Evolutionary conservation across 345 rosid genomes (phyloP).

Genomic region (Lepidium sativum): DNA sequence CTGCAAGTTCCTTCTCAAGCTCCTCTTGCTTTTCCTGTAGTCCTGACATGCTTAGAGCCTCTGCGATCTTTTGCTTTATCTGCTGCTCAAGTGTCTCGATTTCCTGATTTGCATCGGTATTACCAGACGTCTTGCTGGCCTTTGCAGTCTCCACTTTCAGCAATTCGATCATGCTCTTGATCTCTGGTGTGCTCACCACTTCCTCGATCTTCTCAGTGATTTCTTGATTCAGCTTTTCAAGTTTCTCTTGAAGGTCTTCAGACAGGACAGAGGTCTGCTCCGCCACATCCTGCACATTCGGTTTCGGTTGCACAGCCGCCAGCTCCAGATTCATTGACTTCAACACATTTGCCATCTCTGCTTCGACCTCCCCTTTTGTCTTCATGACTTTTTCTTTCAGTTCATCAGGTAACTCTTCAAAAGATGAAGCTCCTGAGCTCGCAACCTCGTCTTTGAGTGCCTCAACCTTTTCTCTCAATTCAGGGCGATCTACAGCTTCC

Average conservation of each 20-base stretch:
- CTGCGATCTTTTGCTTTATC: conserved; percentile 50
- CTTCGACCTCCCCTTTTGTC: conserved; percentile 42
- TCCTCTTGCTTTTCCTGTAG: conserved; percentile 48
- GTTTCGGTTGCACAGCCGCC: conserved; percentile 34
- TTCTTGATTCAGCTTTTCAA: conserved; percentile 45
- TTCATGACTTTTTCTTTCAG: conserved; percentile 44
- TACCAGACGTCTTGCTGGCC: conserved; percentile 45
- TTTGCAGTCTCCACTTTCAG: conserved; percentile 56
- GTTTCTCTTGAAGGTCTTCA: conserved; percentile 32
- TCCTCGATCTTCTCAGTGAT: conserved; percentile 49
- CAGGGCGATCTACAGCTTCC: conserved; percentile 47
- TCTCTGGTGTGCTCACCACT: conserved; percentile 39
- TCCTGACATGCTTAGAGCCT: conserved; percentile 45
- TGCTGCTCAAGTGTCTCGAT: conserved; percentile 53
- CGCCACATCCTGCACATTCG: conserved; percentile 25
- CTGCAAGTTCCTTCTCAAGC: conserved; percentile 39
- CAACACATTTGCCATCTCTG: conserved; percentile 42
- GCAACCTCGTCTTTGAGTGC: conserved; percentile 46
- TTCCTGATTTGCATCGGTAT: conserved; percentile 29
- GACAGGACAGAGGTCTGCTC: conserved; percentile 27
- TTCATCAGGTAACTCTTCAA: conserved; percentile 44
- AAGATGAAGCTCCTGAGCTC: conserved; percentile 42
- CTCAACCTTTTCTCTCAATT: conserved; percentile 59
- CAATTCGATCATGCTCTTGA: conserved; percentile 50
- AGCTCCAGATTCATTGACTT: conserved; percentile 56